Conservation (phyloP, 352 stramenopile species). For the Lagenidium giganteum region DNA sequence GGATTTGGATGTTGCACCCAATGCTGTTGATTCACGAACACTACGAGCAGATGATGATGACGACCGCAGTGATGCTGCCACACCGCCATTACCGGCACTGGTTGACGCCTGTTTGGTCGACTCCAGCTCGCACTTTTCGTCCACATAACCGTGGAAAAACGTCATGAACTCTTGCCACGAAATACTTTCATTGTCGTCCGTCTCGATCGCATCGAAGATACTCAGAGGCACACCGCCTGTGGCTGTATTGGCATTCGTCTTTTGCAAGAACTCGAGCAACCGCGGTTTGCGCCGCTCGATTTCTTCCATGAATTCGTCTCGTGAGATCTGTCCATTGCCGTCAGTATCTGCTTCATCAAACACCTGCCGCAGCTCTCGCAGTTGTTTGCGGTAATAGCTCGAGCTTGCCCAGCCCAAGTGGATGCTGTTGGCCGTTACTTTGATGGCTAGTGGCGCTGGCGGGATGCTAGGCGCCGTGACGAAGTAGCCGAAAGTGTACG, state of each 20-base stretch:
- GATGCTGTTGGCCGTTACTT: slow-evolving; percentile 64
- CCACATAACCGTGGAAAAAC: slow-evolving; percentile 67
- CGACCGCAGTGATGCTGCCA: background rate
- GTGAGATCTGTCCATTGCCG: slow-evolving; percentile 66
- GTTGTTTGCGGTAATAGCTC: slow-evolving; percentile 52
- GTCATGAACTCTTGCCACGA: slow-evolving; percentile 82
- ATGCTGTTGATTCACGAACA: no score
- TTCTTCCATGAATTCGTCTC: slow-evolving; percentile 84
- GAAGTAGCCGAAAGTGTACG: slow-evolving; percentile 85
- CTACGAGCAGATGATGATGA: background rate
- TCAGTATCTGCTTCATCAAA: slow-evolving; percentile 81
- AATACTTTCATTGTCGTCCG: slow-evolving; percentile 84
- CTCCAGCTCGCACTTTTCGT: slow-evolving; percentile 24
- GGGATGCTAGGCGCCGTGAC: slow-evolving; percentile 74
- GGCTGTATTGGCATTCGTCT: slow-evolving; percentile 24
- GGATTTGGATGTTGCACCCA: slow-evolving; percentile 8
- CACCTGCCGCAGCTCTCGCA: slow-evolving; percentile 70
- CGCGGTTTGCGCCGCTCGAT: slow-evolving; percentile 72
- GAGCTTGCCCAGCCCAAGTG: slow-evolving; percentile 74
- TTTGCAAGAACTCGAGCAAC: slow-evolving; percentile 72
- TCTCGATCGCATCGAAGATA: slow-evolving; percentile 88
- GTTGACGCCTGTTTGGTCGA: slow-evolving; percentile 2
- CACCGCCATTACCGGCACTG: no score
- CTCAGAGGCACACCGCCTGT: slow-evolving; percentile 31
- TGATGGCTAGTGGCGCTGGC: slow-evolving; percentile 54